Percentiles rank a stretch among this genome's conserved stretches.
phyloP scores from a whole-genome alignment of 78 protist species.

The Mastigamoeba balamuthi region DNA sequence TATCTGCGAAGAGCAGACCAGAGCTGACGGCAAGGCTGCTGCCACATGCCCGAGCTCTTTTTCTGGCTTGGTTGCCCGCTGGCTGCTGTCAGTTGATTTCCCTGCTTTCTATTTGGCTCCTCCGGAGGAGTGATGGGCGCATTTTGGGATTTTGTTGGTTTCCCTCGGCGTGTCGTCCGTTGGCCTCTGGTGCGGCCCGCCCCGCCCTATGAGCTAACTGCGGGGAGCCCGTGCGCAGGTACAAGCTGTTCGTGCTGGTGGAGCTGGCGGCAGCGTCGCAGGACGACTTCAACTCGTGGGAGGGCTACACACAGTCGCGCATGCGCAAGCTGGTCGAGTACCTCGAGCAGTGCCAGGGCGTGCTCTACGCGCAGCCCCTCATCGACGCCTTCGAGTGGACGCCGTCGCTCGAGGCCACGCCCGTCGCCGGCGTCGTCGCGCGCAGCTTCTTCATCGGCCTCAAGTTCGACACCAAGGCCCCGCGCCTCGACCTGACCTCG shows the following conservation, averaged over 20 bases:
- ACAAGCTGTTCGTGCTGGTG: constrained; percentile 24
- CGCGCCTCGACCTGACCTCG: constrained; percentile 29
- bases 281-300: constrained; percentile 19
- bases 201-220: no score
- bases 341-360: neutral
- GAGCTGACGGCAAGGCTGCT: no score
- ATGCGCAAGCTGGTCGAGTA: neutral
- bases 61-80: no score
- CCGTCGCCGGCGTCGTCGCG: neutral
- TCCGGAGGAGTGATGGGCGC: no score
- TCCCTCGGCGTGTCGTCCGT: no score
- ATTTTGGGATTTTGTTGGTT: no score
- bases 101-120: no score
- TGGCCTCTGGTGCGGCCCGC: no score
- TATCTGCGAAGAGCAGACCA: no score
- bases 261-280: constrained; percentile 37
- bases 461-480: constrained; percentile 7
- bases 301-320: neutral
- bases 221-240: no score
- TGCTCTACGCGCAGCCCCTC: neutral
- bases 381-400: neutral
- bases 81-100: no score
- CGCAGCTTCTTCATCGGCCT: constrained; percentile 43
- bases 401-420: neutral
- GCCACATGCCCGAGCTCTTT: no score